Base-by-base conservation (phyloP, 2,329 filamentous ascomycete genomes). In the Claviceps purpurea region DNA sequence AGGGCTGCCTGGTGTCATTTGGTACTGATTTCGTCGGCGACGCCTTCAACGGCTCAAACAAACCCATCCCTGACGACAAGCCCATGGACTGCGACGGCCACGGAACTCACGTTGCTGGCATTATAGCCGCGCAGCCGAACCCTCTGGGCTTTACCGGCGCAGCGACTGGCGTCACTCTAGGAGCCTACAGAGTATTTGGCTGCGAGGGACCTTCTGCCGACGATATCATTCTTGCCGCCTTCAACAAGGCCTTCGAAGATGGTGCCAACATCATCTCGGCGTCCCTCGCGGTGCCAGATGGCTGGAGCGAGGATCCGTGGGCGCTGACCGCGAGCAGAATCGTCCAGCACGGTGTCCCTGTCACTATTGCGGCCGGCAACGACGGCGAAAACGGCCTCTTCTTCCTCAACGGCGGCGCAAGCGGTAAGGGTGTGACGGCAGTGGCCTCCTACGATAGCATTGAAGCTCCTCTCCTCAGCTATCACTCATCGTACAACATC, bases 1-100 rank as follows among this genome's bases (percentile, higher is more conserved):
- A 47, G 20, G 72, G 71, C 0, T 74, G 65, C 55, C 64, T 74
- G 13, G 68, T 77, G 8, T 63, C 65, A 6, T 65, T 64, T 51
- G 73, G 74, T 2, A 65, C 63, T 34, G 73, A 75, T 42, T 61
- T 75, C 47, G 65, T 71, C 3, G 71, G 71, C 10, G 68, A 74
- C 51, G 50, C 47, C 16, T 62, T 55, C 34, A 61, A 61, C 20
- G 64, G 62, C 7, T 49, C 53, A 5, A 62, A 61, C n/a, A 47
- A 51, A 0, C 66, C 67, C 2, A 55, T 61, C 0, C 69, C 70
- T 0, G 68, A 68, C 47, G 51, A 56, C 1, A 69, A 73, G 48
- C 70, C 71, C 2, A 67, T 66, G 40, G 63, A 64, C 49, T 69
- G 68, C 50, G 55, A 57, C 4, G 71, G 70, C 4, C 71, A 74